Conservation (phyloP, 1,284 basidiomycete species). For the Tremellales sp. region DNA sequence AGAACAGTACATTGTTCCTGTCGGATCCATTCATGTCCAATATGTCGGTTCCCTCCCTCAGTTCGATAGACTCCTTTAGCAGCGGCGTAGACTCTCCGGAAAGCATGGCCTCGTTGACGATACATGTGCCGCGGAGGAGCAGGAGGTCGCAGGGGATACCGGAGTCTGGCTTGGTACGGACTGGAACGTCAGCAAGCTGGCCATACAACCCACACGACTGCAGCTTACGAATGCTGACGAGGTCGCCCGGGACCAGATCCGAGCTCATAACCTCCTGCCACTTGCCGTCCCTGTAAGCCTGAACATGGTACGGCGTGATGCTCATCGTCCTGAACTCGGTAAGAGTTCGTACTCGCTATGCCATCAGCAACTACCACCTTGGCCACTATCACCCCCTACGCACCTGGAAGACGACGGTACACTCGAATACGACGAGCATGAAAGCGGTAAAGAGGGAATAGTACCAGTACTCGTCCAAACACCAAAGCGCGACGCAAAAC, state of each 20-base stretch:
- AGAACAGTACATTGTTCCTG: constrained; percentile 84
- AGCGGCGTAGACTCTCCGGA: constrained; percentile 94
- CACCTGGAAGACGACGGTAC: constrained; percentile 94
- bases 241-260: constrained; percentile 80
- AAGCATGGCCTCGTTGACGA: constrained; percentile 96
- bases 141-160: constrained; percentile 87
- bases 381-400: constrained; percentile 19
- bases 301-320: constrained; percentile 79
- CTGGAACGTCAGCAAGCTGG: constrained; percentile 32
- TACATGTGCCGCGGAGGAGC: constrained; percentile 79
- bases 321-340: constrained; percentile 95
- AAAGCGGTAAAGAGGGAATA: constrained; percentile 94
- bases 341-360: constrained; percentile 75
- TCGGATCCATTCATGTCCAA: constrained; percentile 80
- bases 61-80: constrained; percentile 84
- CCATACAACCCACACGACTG: not conserved
- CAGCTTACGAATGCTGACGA: constrained; percentile 65
- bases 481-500: constrained; percentile 94
- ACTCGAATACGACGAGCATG: constrained; percentile 95
- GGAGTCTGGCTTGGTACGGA: constrained; percentile 74
- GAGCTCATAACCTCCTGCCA: constrained; percentile 79
- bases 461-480: constrained; percentile 96
- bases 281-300: constrained; percentile 70
- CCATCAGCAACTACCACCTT: not conserved
- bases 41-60: constrained; percentile 68